A percentile compares a stretch with the other conserved stretches of the same genome.
phyloP scores from a whole-genome alignment of 2,329 filamentous ascomycete genomes.

The Diaporthe australafricana region DNA sequence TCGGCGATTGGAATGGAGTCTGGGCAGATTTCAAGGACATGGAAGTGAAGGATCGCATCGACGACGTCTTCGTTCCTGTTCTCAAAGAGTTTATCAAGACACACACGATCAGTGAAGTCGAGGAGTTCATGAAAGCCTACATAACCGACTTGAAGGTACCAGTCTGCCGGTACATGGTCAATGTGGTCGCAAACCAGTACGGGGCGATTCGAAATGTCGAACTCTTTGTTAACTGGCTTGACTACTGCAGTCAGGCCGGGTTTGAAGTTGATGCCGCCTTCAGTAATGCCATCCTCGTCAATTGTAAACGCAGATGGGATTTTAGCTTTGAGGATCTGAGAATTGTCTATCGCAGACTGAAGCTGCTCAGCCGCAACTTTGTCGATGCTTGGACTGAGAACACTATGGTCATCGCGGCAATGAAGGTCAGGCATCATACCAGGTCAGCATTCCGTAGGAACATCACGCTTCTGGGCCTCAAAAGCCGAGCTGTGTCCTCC shows the following conservation, averaged over 20 bases:
- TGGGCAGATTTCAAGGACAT: constrained; percentile 47
- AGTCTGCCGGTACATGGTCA: constrained; percentile 52
- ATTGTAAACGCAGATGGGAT: constrained; percentile 52
- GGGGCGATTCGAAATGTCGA: constrained; percentile 51
- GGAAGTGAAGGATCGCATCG: constrained; percentile 41
- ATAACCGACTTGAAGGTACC: constrained; percentile 49
- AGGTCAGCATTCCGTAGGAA: constrained; percentile 26
- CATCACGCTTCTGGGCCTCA: constrained; percentile 23
- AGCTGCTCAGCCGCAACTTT: constrained; percentile 46
- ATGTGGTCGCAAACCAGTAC: constrained; percentile 57
- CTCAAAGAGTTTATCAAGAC: constrained; percentile 52
- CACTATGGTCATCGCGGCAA: constrained; percentile 30
- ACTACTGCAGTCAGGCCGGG: constrained; percentile 50
- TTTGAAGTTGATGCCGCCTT: constrained; percentile 52
- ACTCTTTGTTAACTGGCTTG: constrained; percentile 55
- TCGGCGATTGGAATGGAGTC: constrained; percentile 56
- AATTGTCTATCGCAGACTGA: constrained; percentile 49
- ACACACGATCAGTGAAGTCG: constrained; percentile 54
- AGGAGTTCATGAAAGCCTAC: constrained; percentile 53
- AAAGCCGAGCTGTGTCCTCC: constrained; percentile 6
- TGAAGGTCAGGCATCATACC: constrained; percentile 18
- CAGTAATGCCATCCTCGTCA: constrained; percentile 53
- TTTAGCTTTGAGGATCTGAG: constrained; percentile 50
- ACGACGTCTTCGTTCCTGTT: constrained; percentile 51
- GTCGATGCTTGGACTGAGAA: constrained; percentile 52